phyloP scores from a whole-genome alignment of 352 stramenopile species.

The Ophiocytium majus region DNA sequence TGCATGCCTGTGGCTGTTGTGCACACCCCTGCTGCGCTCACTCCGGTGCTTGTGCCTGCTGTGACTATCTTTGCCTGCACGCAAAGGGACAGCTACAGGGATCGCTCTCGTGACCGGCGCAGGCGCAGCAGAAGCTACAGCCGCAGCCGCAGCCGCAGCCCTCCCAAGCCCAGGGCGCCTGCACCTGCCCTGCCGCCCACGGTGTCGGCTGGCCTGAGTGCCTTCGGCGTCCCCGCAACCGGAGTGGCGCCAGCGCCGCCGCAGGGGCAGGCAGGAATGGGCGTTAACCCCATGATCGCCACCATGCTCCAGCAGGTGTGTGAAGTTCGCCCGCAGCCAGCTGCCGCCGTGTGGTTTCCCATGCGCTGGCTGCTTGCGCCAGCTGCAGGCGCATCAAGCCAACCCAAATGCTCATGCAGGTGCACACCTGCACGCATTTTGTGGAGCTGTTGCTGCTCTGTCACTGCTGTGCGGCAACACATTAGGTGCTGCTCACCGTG shows the following conservation, averaged over 20 bases:
- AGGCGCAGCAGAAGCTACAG: not conserved
- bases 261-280: not conserved
- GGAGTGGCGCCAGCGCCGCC: not conserved
- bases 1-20: not conserved
- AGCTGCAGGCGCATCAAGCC: not conserved
- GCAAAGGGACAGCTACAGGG: too few relatives aligned
- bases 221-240: not conserved
- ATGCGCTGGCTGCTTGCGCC: not conserved
- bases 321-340: not conserved
- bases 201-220: not conserved
- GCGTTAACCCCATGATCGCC: not conserved
- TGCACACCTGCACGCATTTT: not conserved
- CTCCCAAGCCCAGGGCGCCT: not conserved
- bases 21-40: not conserved
- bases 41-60: not conserved
- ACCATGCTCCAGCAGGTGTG: not conserved
- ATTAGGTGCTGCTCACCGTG: not conserved
- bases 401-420: not conserved
- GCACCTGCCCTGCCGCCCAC: not conserved
- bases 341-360: not conserved
- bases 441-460: not conserved
- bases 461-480: not conserved
- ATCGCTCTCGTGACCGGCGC: not conserved
- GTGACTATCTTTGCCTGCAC: not conserved
- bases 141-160: not conserved